Evolutionary conservation across 805 yeast genomes (phyloP).

Genomic region (Candida krabiensis): DNA sequence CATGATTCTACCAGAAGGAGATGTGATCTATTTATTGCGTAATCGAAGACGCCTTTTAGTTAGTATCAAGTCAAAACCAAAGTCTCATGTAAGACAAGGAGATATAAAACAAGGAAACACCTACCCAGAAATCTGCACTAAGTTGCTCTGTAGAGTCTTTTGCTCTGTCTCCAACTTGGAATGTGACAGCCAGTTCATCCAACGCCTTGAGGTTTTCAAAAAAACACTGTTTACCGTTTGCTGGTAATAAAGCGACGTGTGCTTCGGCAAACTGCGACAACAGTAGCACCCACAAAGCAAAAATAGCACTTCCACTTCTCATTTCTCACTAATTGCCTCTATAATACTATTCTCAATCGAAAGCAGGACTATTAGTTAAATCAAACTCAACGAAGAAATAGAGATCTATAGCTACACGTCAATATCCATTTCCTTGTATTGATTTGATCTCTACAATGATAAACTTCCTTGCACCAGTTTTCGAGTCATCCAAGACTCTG

Average conservation of each 20-base stretch:
- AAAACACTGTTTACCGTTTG: constrained; percentile 86
- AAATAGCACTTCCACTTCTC: constrained; percentile 3
- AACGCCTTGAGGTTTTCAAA: constrained; percentile 77
- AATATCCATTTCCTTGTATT: too few relatives aligned
- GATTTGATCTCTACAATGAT: too few relatives aligned
- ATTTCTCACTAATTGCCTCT: background rate
- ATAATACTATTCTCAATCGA: too few relatives aligned
- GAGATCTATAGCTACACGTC: too few relatives aligned
- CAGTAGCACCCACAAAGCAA: constrained; percentile 14
- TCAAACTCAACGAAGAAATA: too few relatives aligned
- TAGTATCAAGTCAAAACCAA: constrained; percentile 1
- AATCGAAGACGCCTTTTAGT: background rate
- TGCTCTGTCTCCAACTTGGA: constrained; percentile 92
- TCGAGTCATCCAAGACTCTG: too few relatives aligned
- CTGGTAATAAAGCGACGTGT: constrained; percentile 79
- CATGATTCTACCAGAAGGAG: constrained; percentile 49
- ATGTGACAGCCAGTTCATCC: constrained; percentile 84
- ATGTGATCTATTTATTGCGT: constrained; percentile 16
- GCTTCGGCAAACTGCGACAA: constrained; percentile 38
- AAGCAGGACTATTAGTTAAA: too few relatives aligned
- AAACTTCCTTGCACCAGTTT: too few relatives aligned
- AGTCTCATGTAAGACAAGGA: too few relatives aligned
- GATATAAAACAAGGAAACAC: constrained; percentile 5
- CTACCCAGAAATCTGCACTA: constrained; percentile 63
- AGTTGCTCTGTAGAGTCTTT: constrained; percentile 66